Conservation (phyloP, 2,329 filamentous ascomycete species). For the Thelonectria blattea region DNA sequence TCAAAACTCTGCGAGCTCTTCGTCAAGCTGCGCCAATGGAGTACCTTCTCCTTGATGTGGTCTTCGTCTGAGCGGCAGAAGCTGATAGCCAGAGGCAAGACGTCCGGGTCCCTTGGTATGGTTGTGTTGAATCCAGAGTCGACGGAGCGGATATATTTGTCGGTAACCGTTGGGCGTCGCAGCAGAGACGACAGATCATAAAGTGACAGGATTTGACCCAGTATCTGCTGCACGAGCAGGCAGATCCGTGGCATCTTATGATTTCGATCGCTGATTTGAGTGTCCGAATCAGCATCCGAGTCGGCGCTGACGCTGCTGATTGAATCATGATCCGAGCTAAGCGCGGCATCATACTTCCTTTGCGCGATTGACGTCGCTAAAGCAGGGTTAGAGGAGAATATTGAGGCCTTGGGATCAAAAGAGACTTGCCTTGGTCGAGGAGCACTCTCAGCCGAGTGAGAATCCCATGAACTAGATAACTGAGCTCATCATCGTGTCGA, state of each 20-base stretch:
- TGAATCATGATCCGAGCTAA: conserved; percentile 9
- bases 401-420: background rate
- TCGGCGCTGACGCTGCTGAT: conserved; percentile 13
- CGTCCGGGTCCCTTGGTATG: background rate
- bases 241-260: conserved; percentile 2
- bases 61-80: background rate
- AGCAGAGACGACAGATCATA: conserved; percentile 8
- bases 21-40: background rate
- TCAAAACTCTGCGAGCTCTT: background rate
- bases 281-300: background rate
- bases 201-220: conserved; percentile 6
- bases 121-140: background rate
- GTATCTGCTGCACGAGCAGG: conserved; percentile 1
- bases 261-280: background rate
- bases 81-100: background rate
- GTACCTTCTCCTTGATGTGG: background rate
- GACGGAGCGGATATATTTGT: conserved; percentile 11
- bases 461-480: background rate
- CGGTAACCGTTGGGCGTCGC: conserved; percentile 1
- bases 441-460: background rate
- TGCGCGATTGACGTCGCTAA: background rate
- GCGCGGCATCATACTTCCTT: background rate
- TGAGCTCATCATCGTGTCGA: conserved; percentile 5
- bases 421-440: background rate
- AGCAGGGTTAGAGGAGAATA: background rate